Base-by-base conservation (phyloP, 805 yeast species). In the Priceomyces melissophilus region DNA sequence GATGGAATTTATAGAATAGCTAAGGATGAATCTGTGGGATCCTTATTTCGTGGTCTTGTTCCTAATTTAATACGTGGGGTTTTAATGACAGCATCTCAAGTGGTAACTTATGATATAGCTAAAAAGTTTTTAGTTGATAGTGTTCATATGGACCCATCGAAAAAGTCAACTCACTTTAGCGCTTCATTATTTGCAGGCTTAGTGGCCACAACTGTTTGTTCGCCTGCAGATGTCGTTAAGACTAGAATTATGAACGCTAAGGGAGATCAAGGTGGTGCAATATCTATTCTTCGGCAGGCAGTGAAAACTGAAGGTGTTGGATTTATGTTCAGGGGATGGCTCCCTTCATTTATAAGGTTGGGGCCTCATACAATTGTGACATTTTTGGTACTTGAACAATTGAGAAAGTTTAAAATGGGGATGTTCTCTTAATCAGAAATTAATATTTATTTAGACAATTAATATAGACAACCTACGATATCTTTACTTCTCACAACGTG, bases 171-270 rank as follows among this genome's bases (percentile, higher is more conserved):
- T 2, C 95, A 87, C 60, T 87, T 87, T 55, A 58, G 81, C 27
- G 87, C 96, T 0, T 82, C 91, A 3, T 67, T 87, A 45, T 55
- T 84, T 47, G 95, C 96, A 1, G 96, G 96, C 12, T 65, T 87
- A 28, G 87, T 87, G 4, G 96, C 96, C 5, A 87, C 96, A 0
- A 88, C 96, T 0, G 84, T 87, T 13, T 88, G 96, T 59, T 86
- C 95, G 1, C 96, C 96, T 1, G 96, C 90, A 8, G 96, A 87
- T 61, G 96, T 87, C 3, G 81, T 87, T 37, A 88, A 88, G 61
- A 88, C 96, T 2, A 71, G 95, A 55, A 84, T 87, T 43, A 87
- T 87, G 96, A 83, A 85, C 62, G 76, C 75, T 30, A 69, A 75
- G 41, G 71, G 68, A 2, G 51, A 56, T 39, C 48, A 45, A 30